phyloP scores from a whole-genome alignment of 176 grass and related monocot genomes.

The Phragmites australis region DNA sequence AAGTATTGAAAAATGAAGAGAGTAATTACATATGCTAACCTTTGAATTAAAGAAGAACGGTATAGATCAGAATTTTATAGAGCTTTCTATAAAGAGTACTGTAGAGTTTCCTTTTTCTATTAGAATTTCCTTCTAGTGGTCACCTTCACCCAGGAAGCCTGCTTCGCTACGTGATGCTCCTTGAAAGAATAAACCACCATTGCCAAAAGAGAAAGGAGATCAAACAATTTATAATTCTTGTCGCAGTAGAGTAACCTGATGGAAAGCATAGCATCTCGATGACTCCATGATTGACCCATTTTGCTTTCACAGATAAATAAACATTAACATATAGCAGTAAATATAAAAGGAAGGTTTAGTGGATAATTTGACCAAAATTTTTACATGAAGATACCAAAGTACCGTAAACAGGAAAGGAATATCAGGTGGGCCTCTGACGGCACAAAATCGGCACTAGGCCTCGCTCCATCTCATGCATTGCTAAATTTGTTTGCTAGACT shows the following conservation, averaged over 20 bases:
- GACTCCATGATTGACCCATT: constrained; percentile 8
- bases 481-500: constrained; percentile 27
- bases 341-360: not conserved
- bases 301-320: constrained; percentile 26
- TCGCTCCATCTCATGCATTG: not conserved
- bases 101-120: too few species aligned
- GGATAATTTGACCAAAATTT: not conserved
- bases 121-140: too few species aligned
- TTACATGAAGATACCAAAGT: constrained; percentile 21
- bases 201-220: constrained; percentile 28
- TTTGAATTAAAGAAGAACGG: too few species aligned
- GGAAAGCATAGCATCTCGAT: not conserved
- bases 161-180: constrained; percentile 23
- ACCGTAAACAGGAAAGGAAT: not conserved
- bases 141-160: not conserved
- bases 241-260: not conserved
- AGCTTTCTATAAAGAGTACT: too few species aligned
- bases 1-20: too few species aligned
- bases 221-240: constrained; percentile 17
- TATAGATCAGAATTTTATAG: too few species aligned
- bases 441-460: constrained; percentile 41
- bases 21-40: too few species aligned
- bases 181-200: constrained; percentile 40
- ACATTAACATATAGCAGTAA: not conserved
- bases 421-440: not conserved